These are phyloP conservation scores for Clonostachys chloroleuca DNA, from an alignment of 2,329 filamentous ascomycete species.

Conservation along the genomic window DNA sequence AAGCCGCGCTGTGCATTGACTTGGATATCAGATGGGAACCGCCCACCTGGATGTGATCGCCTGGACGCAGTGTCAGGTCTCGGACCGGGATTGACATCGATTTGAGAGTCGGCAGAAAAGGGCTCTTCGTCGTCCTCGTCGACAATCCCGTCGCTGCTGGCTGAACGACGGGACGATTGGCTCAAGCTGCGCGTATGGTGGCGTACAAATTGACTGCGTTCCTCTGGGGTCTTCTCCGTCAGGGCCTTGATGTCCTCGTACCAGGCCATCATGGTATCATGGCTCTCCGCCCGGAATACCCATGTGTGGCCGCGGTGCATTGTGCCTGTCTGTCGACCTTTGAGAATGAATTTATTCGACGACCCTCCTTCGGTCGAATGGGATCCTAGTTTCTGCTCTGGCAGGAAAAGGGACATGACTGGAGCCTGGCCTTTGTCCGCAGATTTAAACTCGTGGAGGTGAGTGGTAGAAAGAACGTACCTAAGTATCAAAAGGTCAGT, in stretches of 20 bases:
- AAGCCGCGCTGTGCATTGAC: conserved; percentile 74
- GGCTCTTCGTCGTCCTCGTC: conserved; percentile 60
- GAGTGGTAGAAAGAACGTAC: conserved; percentile 94
- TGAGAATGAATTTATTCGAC: conserved; percentile 97
- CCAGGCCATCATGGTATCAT: conserved; percentile 97
- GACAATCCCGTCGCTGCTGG: conserved; percentile 62
- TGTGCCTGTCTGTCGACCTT: conserved; percentile 86
- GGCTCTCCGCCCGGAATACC: conserved; percentile 67
- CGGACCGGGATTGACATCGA: conserved; percentile 37
- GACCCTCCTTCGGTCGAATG: conserved; percentile 78
- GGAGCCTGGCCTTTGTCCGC: conserved; percentile 88
- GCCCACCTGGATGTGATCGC: conserved; percentile 86
- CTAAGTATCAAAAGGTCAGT: conserved; percentile 33
- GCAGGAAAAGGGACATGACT: conserved; percentile 92
- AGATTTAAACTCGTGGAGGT: conserved; percentile 99
- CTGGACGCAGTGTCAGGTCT: conserved; percentile 48
- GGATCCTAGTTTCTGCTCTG: conserved; percentile 91
- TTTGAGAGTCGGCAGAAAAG: conserved; percentile 48
- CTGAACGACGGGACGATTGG: conserved; percentile 55
- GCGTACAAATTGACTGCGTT: conserved; percentile 82
- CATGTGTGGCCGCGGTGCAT: conserved; percentile 81
- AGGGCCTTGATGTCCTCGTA: conserved; percentile 89
- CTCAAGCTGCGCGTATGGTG: conserved; percentile 76
- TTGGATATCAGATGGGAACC: conserved; percentile 92
- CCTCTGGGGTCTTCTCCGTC: conserved; percentile 83